Evolutionary conservation across 257 asterid genomes (phyloP).

Genomic region (Solanum microdontum): DNA sequence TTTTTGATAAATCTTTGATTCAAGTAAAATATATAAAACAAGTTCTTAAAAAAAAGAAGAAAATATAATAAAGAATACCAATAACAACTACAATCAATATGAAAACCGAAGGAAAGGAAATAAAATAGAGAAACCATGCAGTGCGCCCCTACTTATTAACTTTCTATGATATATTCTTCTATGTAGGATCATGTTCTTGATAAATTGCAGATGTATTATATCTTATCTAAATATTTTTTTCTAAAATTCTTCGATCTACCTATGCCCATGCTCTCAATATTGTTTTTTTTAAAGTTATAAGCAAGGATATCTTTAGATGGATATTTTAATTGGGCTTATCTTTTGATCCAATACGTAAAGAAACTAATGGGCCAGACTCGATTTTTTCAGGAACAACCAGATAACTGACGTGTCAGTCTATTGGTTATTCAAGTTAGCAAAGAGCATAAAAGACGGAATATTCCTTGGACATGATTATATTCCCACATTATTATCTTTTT

Average conservation of each 20-base stretch:
- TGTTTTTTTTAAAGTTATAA: not conserved
- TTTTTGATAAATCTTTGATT: no score
- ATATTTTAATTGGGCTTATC: not conserved
- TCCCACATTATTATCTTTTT: not conserved
- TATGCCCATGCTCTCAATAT: not conserved
- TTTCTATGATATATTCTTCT: no score
- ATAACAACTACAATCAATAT: not conserved
- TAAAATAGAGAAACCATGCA: not conserved
- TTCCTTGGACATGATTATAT: not conserved
- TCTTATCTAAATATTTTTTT: no score
- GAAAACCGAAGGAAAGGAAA: no score
- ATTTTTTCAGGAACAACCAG: not conserved
- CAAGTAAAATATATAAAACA: no score
- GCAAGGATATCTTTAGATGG: not conserved
- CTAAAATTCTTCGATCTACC: not conserved
- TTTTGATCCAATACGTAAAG: not conserved
- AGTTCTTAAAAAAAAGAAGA: no score
- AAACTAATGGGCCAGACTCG: not conserved
- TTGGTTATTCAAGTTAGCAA: not conserved
- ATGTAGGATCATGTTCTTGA: no score
- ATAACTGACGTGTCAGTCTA: not conserved
- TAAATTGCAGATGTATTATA: no score
- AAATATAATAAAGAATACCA: not conserved
- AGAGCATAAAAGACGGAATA: not conserved
- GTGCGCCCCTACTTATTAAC: not conserved